phyloP scores from a whole-genome alignment of 1,284 basidiomycete genomes.

The Porodaedalea pini region DNA sequence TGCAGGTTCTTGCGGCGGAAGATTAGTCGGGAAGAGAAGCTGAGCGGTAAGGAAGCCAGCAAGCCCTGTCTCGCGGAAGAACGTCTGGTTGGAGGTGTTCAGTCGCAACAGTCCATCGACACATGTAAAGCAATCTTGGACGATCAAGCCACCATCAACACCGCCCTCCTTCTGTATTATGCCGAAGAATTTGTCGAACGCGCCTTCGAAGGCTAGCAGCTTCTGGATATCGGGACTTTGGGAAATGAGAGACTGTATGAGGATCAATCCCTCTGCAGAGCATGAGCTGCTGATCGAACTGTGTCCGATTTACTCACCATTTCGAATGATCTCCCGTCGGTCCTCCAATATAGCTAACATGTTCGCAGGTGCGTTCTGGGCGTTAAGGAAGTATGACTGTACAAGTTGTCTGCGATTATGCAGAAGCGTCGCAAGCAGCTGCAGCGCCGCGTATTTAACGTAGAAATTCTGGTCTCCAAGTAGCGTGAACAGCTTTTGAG shows the following conservation, averaged over 20 bases:
- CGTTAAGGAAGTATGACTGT: constrained; percentile 87
- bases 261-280: constrained; percentile 69
- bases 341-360: constrained; percentile 77
- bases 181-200: constrained; percentile 93
- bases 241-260: constrained; percentile 78
- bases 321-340: constrained; percentile 78
- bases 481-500: constrained; percentile 76
- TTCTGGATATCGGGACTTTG: constrained; percentile 96
- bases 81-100: constrained; percentile 97
- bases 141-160: constrained; percentile 85
- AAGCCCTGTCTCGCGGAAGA: constrained; percentile 90
- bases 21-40: constrained; percentile 79
- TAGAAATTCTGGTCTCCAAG: constrained; percentile 81
- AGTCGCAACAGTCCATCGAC: constrained; percentile 85
- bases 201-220: constrained; percentile 94
- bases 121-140: constrained; percentile 83
- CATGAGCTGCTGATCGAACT: constrained; percentile 12
- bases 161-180: constrained; percentile 88
- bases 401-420: constrained; percentile 77
- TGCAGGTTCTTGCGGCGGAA: constrained; percentile 57
- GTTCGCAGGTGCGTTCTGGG: constrained; percentile 68
- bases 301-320: constrained; percentile 53
- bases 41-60: constrained; percentile 75
- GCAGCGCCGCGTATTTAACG: constrained; percentile 82
- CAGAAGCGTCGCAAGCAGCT: constrained; percentile 78